Base-by-base conservation (phyloP, 345 rosid species). In the Theobroma cacao region DNA sequence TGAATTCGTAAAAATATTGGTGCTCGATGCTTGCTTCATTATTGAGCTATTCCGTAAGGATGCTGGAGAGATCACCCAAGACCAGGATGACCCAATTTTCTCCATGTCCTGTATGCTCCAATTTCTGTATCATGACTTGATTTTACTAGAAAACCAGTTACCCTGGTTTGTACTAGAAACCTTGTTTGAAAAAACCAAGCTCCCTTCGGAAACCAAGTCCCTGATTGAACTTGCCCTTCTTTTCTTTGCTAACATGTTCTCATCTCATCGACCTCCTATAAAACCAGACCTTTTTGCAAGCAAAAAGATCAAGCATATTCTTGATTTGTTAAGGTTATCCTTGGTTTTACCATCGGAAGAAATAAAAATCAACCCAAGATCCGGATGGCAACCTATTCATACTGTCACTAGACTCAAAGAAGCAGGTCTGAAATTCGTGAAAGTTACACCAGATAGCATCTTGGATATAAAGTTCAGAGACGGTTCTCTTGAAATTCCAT, bases 81-180 rank as follows among this genome's bases (percentile, higher is more conserved):
- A 45, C 1, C 3, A 15, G 1, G 74, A 72, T 55, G 80, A 82
- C 43, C 82, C 82, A 20, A 63, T 79, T 24, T 82, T 82, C 66
- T 10, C 74, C 63, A 78, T 66, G 78, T 55, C 80, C 1, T 70
- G 72, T 58, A 75, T 79, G 77, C 77, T 34, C 4, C 64, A 43
- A 40, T 68, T 76, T 30, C 17, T 79, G 6, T 20, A 52, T n/a
- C 85, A 79, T 52, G 84, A 81, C 70, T 53, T 81, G 64, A 64
- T 81, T 11, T 53, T 81, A 67, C 68, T 81, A 1, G 83, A 80
- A 40, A 86, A 86, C 24, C 81, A 81, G 30, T 65, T 81, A 1
- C 86, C 83, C 3, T 81, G 85, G 83, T 7, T 75, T 0, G 85
- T 83, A 14, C 85, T 82, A 1, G 77, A 81, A 18, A 30, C 13